A percentile compares a stretch with the other conserved stretches of the same genome.
These are phyloP conservation scores for Emergomyces orientalis DNA, from an alignment of 2,329 filamentous ascomycete genomes.

Conservation along the genomic window DNA sequence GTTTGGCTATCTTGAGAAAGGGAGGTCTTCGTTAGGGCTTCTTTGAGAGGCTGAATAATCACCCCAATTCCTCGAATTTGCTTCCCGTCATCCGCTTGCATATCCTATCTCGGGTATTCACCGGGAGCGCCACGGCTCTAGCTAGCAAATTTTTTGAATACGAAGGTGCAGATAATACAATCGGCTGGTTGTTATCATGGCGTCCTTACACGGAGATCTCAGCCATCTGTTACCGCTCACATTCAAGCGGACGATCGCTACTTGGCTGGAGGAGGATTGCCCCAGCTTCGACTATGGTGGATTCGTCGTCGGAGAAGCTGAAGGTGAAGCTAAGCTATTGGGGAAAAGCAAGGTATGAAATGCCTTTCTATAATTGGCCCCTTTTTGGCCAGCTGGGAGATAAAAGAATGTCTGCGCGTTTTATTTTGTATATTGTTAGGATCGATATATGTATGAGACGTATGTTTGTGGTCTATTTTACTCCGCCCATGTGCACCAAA, in stretches of 20 bases:
- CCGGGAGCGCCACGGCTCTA: background rate
- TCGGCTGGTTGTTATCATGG: conserved; percentile 35
- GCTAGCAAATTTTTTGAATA: background rate
- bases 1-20: background rate
- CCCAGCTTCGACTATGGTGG: conserved; percentile 95
- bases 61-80: background rate
- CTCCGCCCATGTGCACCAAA: background rate
- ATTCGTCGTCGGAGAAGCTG: conserved; percentile 71
- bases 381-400: background rate
- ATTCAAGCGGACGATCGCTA: conserved; percentile 69
- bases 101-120: background rate
- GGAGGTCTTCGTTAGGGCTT: background rate
- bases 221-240: conserved; percentile 71
- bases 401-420: background rate
- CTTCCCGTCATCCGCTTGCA: background rate
- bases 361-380: background rate
- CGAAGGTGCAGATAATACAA: background rate
- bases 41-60: background rate
- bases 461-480: background rate
- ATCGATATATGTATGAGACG: too few species aligned
- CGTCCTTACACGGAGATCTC: conserved; percentile 49
- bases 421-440: background rate
- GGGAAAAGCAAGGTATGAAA: conserved; percentile 47
- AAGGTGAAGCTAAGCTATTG: conserved; percentile 40
- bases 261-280: conserved; percentile 92